A percentile compares a stretch with the other conserved stretches of the same genome.
phyloP scores from a whole-genome alignment of 2,329 filamentous ascomycete species.

The Meredithiella fracta region DNA sequence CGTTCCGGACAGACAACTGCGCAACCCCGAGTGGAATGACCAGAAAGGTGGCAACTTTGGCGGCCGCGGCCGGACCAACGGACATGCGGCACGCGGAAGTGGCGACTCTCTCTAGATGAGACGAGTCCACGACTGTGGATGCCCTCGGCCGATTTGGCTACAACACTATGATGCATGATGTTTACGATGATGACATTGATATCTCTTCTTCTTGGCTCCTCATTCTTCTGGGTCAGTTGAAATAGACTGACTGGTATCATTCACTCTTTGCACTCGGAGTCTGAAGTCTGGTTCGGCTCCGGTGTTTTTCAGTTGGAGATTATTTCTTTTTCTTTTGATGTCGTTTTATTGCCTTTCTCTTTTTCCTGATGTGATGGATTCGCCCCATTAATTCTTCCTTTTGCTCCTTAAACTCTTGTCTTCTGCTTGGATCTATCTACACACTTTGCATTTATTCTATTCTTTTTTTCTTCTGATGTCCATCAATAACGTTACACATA shows the following conservation, averaged over 20 bases:
- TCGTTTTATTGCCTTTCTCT: slow-evolving; percentile 9
- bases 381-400: slow-evolving; percentile 9
- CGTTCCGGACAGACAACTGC: slow-evolving; percentile 45
- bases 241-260: no score
- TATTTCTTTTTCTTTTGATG: neutral
- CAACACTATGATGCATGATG: no score
- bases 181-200: slow-evolving; percentile 13
- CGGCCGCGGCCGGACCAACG: slow-evolving; percentile 37
- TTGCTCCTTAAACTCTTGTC: neutral
- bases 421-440: neutral
- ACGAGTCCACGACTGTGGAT: no score
- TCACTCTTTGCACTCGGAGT: no score
- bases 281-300: neutral
- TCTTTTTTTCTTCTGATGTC: neutral
- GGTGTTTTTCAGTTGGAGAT: neutral
- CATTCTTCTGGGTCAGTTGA: no score
- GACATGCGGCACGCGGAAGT: slow-evolving; percentile 45
- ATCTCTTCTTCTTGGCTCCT: no score
- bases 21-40: slow-evolving; percentile 41
- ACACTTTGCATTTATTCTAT: slow-evolving; percentile 11
- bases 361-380: slow-evolving; percentile 9
- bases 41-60: slow-evolving; percentile 37
- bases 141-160: no score
- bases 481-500: neutral
- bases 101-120: slow-evolving; percentile 33